Evolutionary conservation across 306 rosid species (phyloP).

Genomic region (Begonia masoniana): DNA sequence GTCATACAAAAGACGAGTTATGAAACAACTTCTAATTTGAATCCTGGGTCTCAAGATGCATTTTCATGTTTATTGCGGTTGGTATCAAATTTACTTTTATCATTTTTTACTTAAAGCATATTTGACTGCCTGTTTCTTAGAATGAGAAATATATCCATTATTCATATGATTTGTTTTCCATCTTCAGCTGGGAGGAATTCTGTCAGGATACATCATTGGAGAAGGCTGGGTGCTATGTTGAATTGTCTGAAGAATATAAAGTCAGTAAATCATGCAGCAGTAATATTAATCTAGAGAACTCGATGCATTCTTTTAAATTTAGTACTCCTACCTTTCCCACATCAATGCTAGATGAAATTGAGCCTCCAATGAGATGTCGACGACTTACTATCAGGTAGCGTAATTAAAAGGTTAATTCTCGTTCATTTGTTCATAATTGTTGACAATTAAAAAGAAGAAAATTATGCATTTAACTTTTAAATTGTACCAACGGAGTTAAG

Average conservation of each 20-base stretch:
- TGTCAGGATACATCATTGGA: constrained; percentile 64
- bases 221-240: constrained; percentile 45
- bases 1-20: constrained; percentile 43
- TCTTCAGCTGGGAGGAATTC: constrained; percentile 77
- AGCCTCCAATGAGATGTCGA: constrained; percentile 36
- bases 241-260: constrained; percentile 17
- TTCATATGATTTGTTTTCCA: constrained; percentile 4
- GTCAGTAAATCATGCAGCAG: constrained; percentile 16
- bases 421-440: too few relatives aligned
- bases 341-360: constrained; percentile 19
- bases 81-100: constrained; percentile 14
- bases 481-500: too few relatives aligned
- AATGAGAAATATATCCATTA: constrained; percentile 6
- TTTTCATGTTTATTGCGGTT: constrained; percentile 53
- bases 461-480: too few relatives aligned
- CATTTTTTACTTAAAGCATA: neutral
- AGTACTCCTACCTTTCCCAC: constrained; percentile 15
- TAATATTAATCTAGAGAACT: constrained; percentile 25
- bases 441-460: too few relatives aligned
- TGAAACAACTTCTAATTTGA: constrained; percentile 27
- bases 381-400: constrained; percentile 31
- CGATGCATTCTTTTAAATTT: constrained; percentile 27
- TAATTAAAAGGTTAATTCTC: constrained; percentile 2
- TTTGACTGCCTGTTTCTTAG: too few relatives aligned
- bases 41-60: constrained; percentile 34